Base-by-base conservation (phyloP, 1,139 yeast genomes). In the Blastobotrys apis region DNA sequence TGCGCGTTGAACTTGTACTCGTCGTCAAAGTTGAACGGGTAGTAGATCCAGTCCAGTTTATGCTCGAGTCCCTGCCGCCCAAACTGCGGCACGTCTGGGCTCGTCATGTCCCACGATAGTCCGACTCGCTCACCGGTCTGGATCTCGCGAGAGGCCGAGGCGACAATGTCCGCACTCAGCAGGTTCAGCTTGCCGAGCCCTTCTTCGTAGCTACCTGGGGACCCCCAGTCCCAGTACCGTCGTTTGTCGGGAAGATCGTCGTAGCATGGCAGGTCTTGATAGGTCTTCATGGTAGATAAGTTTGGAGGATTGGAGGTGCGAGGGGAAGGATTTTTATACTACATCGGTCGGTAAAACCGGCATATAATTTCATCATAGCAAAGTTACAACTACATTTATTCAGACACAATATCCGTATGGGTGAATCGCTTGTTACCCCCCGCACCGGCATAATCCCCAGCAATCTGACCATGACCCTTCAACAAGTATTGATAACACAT, bases 401-500 rank as follows among this genome's bases (percentile, higher is more conserved):
- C n/a, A n/a, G n/a, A n/a, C n/a, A n/a, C 10, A 37, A 55, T 51
- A 26, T 53, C 52, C 31, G 54, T 54, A 60, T 90, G 97, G 39
- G 80, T 75, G 69, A 85, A 92, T n/a, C 75, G 77, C 64, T 78
- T 81, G 8, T 73, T 63, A 33, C 98, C 98, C 33, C 97, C 97
- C 26, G 90, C 95, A 25, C 97, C 97, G 36, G 81, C 72, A 59
- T 92, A 92, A 58, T 88, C 96, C 37, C 87, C 82, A 2, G 85
- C 98, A 45, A 90, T 73, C 62, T 92, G 97, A 3, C 98, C 98
- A 54, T 80, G 72, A 33, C 98, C 98, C 65, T 84, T 77, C 53
- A 92, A 71, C 63, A 87, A 94, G 63, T 92, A 94, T 66, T 94
- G 97, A 64, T 94, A 94, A 55, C 94, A 85, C 66, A 88, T 94